Evolutionary conservation across 2,329 filamentous ascomycete genomes (phyloP).

Genomic region (Penicillium capsulatum): DNA sequence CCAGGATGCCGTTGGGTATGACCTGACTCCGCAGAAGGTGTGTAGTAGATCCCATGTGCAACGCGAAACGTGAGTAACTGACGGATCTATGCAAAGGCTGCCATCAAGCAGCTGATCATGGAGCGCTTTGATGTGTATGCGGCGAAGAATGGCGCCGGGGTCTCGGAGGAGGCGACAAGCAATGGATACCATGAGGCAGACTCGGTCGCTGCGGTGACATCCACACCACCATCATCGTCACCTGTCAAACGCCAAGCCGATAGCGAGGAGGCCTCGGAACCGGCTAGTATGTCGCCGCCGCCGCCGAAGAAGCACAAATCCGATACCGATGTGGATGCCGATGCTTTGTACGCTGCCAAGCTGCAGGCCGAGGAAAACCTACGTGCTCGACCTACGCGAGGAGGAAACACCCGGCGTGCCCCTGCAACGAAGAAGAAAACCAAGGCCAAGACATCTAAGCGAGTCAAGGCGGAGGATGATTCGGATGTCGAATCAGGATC

Average conservation of each 20-base stretch:
- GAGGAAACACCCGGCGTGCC: conserved; percentile 60
- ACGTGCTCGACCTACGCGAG: conserved; percentile 69
- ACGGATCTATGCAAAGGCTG: conserved; percentile 46
- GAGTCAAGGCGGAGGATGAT: conserved; percentile 72
- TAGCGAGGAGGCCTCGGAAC: conserved; percentile 41
- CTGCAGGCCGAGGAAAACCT: conserved; percentile 91
- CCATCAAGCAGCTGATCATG: conserved; percentile 69
- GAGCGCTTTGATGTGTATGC: conserved; percentile 67
- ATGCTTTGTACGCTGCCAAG: conserved; percentile 80
- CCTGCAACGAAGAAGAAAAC: conserved; percentile 61
- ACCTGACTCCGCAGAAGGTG: conserved; percentile 61
- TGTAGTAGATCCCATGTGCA: conserved; percentile 8
- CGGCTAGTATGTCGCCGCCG: conserved; percentile 33
- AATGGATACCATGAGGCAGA: conserved; percentile 35
- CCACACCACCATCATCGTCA: conserved; percentile 33
- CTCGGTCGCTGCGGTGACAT: conserved; percentile 28
- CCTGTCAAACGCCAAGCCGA: conserved; percentile 42
- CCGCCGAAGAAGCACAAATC: conserved; percentile 59
- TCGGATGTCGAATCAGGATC: conserved; percentile 68
- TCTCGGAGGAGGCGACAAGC: conserved; percentile 25
- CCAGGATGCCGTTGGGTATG: conserved; percentile 57
- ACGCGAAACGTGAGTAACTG: not conserved
- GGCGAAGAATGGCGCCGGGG: conserved; percentile 39
- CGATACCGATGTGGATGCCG: conserved; percentile 67
- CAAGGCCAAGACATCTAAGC: conserved; percentile 55